phyloP scores from a whole-genome alignment of 352 stramenopile species.

The Pythium myriotylum region DNA sequence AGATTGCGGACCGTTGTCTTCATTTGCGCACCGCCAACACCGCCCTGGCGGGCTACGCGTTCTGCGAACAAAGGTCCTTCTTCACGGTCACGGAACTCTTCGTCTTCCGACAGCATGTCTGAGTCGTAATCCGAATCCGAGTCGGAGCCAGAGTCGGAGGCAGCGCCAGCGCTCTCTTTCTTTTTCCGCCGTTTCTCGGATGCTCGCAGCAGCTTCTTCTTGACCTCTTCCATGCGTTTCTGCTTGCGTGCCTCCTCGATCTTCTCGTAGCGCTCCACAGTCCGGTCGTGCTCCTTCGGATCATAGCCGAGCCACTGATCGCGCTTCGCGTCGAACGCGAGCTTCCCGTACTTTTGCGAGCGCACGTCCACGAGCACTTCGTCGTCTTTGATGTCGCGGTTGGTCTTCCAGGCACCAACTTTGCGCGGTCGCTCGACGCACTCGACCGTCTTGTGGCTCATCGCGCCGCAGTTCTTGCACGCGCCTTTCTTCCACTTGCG shows the following conservation, averaged over 20 bases:
- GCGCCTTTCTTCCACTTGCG: slow-evolving; percentile 88
- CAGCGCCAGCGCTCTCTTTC: slow-evolving; percentile 6
- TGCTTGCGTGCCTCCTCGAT: slow-evolving; percentile 82
- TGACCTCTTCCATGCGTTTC: slow-evolving; percentile 73
- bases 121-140: slow-evolving; percentile 91
- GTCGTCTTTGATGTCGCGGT: slow-evolving; percentile 86
- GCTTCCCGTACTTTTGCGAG: slow-evolving; percentile 90
- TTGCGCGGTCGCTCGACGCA: slow-evolving; percentile 94
- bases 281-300: slow-evolving; percentile 77
- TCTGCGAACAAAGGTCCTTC: slow-evolving; percentile 94
- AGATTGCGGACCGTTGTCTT: slow-evolving; percentile 97
- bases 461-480: slow-evolving; percentile 95
- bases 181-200: slow-evolving; percentile 45
- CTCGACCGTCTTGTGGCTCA: slow-evolving; percentile 91
- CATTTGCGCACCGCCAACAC: slow-evolving; percentile 97
- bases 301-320: slow-evolving; percentile 97
- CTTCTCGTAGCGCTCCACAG: slow-evolving; percentile 81
- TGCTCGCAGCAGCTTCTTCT: slow-evolving; percentile 67
- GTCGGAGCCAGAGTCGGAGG: slow-evolving; percentile 65
- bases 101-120: slow-evolving; percentile 87
- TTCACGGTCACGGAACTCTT: slow-evolving; percentile 92
- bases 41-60: slow-evolving; percentile 93
- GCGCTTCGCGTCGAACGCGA: slow-evolving; percentile 97
- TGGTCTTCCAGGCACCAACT: slow-evolving; percentile 92
- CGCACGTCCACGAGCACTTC: slow-evolving; percentile 86